These are phyloP conservation scores for Podaxis mareebaensis DNA, from an alignment of 768 basidiomycete genomes.

Conservation along the genomic window DNA sequence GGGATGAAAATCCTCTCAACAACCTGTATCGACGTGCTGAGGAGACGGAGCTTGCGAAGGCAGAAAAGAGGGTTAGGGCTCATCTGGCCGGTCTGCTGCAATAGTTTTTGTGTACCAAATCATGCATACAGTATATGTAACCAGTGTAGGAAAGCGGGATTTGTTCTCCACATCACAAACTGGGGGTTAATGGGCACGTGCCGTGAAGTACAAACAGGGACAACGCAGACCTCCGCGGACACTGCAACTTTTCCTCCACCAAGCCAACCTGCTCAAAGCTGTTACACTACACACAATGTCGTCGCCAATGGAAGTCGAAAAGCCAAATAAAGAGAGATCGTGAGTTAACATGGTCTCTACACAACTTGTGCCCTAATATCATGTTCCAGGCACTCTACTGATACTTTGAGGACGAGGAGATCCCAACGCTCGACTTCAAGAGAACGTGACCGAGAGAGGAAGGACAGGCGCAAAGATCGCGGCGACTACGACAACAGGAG, in stretches of 20 bases:
- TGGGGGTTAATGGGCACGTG: slow-evolving; percentile 3
- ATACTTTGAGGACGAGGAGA: slow-evolving; percentile 70
- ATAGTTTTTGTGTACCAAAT: neutral
- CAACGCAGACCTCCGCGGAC: neutral
- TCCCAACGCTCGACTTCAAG: slow-evolving; percentile 75
- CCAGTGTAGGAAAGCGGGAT: neutral
- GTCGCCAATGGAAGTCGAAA: slow-evolving; percentile 65
- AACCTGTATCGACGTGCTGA: slow-evolving; percentile 51
- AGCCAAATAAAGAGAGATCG: slow-evolving; percentile 61
- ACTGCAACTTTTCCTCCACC: slow-evolving; percentile 13
- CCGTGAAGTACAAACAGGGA: slow-evolving; percentile 9
- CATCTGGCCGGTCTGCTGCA: slow-evolving; percentile 42
- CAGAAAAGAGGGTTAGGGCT: slow-evolving; percentile 58
- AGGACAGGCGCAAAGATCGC: slow-evolving; percentile 53
- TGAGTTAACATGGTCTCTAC: slow-evolving; percentile 32
- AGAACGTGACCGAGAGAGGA: slow-evolving; percentile 48
- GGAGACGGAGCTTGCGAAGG: slow-evolving; percentile 54
- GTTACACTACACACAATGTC: slow-evolving; percentile 36
- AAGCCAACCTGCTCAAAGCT: slow-evolving; percentile 6
- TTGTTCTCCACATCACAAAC: neutral
- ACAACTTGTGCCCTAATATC: slow-evolving; percentile 13
- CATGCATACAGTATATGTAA: neutral
- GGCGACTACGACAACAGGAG: slow-evolving; percentile 62
- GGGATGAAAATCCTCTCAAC: slow-evolving; percentile 54
- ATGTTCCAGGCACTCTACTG: slow-evolving; percentile 74